Evolutionary conservation across 2,329 filamentous ascomycete genomes (phyloP).

Genomic region (Blastomyces silverae): DNA sequence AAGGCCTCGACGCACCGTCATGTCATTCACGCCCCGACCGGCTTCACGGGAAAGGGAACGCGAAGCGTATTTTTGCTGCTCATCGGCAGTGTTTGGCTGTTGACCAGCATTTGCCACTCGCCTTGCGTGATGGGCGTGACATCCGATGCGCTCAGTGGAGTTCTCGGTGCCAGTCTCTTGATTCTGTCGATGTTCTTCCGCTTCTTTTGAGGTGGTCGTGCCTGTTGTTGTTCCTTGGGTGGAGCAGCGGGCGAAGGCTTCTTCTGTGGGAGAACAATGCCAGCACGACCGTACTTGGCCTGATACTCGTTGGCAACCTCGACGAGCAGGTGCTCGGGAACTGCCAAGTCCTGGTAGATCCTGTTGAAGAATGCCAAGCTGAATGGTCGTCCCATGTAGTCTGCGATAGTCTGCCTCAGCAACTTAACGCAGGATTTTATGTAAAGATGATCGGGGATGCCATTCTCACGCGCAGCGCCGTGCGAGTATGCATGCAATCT

Average conservation of each 20-base stretch:
- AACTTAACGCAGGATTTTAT: constrained; percentile 38
- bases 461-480: constrained; percentile 13
- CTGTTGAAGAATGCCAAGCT: constrained; percentile 41
- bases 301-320: constrained; percentile 35
- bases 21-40: constrained; percentile 9
- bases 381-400: constrained; percentile 39
- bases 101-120: constrained; percentile 38
- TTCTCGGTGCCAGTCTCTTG: constrained; percentile 31
- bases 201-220: constrained; percentile 1
- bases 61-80: constrained; percentile 18
- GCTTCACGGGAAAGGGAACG: constrained; percentile 22
- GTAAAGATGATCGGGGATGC: constrained; percentile 31
- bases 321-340: constrained; percentile 34
- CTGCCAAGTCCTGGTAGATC: constrained; percentile 39
- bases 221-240: constrained; percentile 15
- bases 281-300: constrained; percentile 32
- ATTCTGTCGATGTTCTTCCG: background rate
- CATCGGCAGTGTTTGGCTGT: background rate
- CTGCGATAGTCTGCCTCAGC: constrained; percentile 36
- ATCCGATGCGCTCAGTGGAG: constrained; percentile 39
- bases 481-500: constrained; percentile 36
- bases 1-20: background rate
- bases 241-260: constrained; percentile 24
- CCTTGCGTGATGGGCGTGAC: constrained; percentile 40
- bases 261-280: constrained; percentile 34